Evolutionary conservation across 139 green algal species (phyloP).

Genomic region (Chlamydomonas urium): DNA sequence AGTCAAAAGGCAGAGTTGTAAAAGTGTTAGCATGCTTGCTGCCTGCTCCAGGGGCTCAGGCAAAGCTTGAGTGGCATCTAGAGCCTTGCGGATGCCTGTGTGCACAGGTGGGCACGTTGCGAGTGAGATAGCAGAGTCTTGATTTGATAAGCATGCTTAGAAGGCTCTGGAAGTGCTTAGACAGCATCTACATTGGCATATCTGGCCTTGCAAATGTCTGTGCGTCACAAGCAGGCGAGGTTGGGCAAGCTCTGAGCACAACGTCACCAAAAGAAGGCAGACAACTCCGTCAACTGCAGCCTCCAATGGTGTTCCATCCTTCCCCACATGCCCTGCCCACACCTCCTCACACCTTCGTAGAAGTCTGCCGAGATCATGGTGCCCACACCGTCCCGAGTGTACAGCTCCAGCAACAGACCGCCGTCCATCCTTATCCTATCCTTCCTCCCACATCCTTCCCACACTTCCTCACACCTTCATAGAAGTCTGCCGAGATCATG

Average conservation of each 20-base stretch:
- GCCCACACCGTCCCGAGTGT: slow-evolving; percentile 90
- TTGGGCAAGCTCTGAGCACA: not conserved
- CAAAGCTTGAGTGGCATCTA: slow-evolving; percentile 31
- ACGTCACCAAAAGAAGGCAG: not conserved
- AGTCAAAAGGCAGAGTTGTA: not conserved
- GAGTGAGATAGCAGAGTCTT: no score
- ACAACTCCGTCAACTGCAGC: not conserved
- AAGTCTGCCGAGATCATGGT: slow-evolving; percentile 91
- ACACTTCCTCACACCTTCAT: slow-evolving; percentile 63
- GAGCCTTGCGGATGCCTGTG: slow-evolving; percentile 69
- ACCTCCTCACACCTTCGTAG: slow-evolving; percentile 64
- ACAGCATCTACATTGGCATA: slow-evolving; percentile 51
- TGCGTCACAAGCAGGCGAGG: not conserved
- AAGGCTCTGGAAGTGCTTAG: slow-evolving; percentile 53
- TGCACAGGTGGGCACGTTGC: no score
- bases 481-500: slow-evolving; percentile 92
- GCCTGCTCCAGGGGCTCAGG: slow-evolving; percentile 60
- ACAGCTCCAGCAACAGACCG: slow-evolving; percentile 89
- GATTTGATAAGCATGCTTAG: slow-evolving; percentile 42
- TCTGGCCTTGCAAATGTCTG: slow-evolving; percentile 26
- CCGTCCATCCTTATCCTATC: no score
- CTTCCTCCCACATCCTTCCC: no score
- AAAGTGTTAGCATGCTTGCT: slow-evolving; percentile 50
- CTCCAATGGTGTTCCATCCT: not conserved
- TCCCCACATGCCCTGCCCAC: not conserved